Evolutionary conservation across 495 filamentous ascomycete species (phyloP), one percentile per base, ranked within the genome.

Genomic region (Penicillium bialowiezense): DNA sequence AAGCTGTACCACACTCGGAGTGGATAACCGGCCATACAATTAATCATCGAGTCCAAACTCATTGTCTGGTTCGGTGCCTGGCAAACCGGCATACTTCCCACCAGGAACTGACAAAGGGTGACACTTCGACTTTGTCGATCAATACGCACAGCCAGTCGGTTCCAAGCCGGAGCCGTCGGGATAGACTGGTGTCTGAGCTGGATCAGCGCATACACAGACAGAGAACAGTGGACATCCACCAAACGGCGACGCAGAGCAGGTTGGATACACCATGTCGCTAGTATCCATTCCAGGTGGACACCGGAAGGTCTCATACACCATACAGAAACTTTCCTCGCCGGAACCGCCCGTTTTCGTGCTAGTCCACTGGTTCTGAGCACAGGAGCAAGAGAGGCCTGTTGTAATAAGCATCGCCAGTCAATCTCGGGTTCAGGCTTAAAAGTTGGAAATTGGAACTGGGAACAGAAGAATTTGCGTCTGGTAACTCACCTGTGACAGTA

Each of bases 311-410:
- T 33, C 36, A 26, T 56, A 29, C 0, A 60, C 60, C 63, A 65
- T 65, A 37, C 63, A 65, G 57, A 56, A 65, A 2, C 45, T 61
- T 3, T 63, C 51, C 4, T 55, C n/a, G 10, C 23, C 26, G 7
- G 50, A 51, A 0, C 19, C 20, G 2, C 50, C 55, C 4, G 50
- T 44, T 0, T n/a, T 48, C 48, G 52, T 54, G 42, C 60, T 63
- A 28, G 63, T 61, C 56, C 54, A 65, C 43, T 65, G 57, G 40
- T 59, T 42, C 3, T 36, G 5, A 13, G 50, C 45, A 43, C 63
- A 65, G 13, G 52, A 45, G 36, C 63, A 65, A 10, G 51, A 56
- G 17, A 63, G 48, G 7, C 47, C 62, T 65, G 23, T 26, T 4
- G 8, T 26, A 26, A 8, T 26, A 26, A 8, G 36, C 3, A 37